A percentile compares a stretch with the other conserved stretches of the same genome.
Evolutionary conservation across 169 alveolate species (phyloP).

Genomic region (Amoebophrya sp.): DNA sequence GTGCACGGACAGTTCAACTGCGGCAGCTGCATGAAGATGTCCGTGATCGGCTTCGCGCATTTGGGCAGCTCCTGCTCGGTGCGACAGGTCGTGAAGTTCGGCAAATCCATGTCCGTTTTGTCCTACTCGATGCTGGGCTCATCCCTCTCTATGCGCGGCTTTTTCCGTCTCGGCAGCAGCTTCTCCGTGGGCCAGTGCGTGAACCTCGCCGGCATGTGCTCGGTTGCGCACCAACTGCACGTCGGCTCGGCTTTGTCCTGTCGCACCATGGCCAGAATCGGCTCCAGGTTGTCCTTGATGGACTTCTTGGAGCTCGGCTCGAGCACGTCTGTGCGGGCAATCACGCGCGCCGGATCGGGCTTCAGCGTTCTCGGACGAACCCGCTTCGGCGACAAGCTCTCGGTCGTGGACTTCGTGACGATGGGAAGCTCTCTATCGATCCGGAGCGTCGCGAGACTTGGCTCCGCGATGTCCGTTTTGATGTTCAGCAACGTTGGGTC

Average conservation of each 20-base stretch:
- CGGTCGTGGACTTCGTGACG: neutral
- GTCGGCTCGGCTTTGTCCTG: neutral
- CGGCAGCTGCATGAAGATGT: neutral
- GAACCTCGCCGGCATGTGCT: neutral
- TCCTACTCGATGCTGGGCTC: neutral
- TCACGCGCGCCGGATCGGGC: neutral
- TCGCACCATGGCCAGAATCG: neutral
- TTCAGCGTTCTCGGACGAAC: neutral
- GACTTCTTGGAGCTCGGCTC: constrained; percentile 2
- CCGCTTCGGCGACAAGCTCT: neutral
- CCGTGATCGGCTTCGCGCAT: neutral
- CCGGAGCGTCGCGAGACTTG: neutral
- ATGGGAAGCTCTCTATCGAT: neutral
- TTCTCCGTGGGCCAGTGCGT: neutral
- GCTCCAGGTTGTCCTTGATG: neutral
- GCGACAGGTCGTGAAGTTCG: neutral
- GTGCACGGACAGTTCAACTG: neutral
- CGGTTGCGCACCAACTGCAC: neutral
- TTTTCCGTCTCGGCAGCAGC: neutral
- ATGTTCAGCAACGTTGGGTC: neutral
- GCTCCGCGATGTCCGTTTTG: neutral
- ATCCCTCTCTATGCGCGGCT: neutral
- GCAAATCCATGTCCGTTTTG: neutral
- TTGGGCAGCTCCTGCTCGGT: neutral
- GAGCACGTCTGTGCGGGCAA: neutral